Evolutionary conservation across 768 basidiomycete genomes (phyloP).

Genomic region (Leccinum disarticulatum): DNA sequence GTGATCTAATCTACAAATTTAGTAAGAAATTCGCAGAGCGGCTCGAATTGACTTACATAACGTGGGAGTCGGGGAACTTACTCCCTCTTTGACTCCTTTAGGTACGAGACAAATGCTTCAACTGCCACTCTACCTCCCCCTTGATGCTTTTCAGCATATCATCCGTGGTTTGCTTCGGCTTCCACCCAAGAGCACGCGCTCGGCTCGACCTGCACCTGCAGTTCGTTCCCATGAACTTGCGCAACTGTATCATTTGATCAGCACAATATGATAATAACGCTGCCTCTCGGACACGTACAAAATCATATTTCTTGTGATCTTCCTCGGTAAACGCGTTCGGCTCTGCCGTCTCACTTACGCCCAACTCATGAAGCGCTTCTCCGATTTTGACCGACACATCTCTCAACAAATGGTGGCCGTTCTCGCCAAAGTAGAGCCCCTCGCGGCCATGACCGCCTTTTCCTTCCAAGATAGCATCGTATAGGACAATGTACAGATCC

Average conservation of each 20-base stretch:
- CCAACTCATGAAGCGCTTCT: conserved; percentile 25
- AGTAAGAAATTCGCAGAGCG: too few relatives aligned
- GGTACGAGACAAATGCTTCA: too few relatives aligned
- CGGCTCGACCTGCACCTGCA: conserved; percentile 21
- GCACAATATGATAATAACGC: neutral
- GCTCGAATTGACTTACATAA: too few relatives aligned
- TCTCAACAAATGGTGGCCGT: conserved; percentile 47
- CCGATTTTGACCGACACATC: conserved; percentile 46
- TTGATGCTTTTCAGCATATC: conserved; percentile 23
- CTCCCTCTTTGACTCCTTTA: too few relatives aligned
- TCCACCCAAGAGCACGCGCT: conserved; percentile 28
- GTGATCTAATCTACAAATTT: too few relatives aligned
- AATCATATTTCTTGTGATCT: conserved; percentile 11
- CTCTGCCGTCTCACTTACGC: conserved; percentile 20
- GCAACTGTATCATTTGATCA: conserved; percentile 12
- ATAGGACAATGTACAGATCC: conserved; percentile 46
- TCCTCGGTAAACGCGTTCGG: conserved; percentile 43
- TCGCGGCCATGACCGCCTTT: conserved; percentile 34
- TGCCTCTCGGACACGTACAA: conserved; percentile 6
- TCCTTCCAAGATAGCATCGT: conserved; percentile 35
- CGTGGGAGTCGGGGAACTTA: too few relatives aligned
- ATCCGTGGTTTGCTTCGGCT: conserved; percentile 32
- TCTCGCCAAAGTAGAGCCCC: conserved; percentile 56
- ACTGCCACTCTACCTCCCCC: conserved; percentile 22
- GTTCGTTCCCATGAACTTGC: conserved; percentile 22